A percentile compares a stretch with the other conserved stretches of the same genome.
phyloP scores from a whole-genome alignment of 140 eudicot species.

The Erigeron philadelphicus region DNA sequence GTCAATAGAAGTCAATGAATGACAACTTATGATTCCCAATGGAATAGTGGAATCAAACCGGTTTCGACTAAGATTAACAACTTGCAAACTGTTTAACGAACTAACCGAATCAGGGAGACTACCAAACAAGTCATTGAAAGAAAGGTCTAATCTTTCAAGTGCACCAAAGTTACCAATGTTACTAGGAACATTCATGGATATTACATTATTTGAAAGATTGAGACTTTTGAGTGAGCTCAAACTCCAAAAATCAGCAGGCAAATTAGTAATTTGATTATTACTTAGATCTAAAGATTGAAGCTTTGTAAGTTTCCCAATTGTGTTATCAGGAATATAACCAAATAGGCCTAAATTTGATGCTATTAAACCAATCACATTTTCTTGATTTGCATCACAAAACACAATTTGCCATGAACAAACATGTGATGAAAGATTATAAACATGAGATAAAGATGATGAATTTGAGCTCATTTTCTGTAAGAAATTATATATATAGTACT shows the following conservation, averaged over 20 bases:
- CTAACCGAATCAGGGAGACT: constrained; percentile 66
- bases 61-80: constrained; percentile 45
- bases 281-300: constrained; percentile 74
- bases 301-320: constrained; percentile 71
- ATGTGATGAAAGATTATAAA: constrained; percentile 37
- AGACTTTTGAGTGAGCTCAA: constrained; percentile 57
- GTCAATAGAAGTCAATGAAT: constrained; percentile 52
- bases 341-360: constrained; percentile 49
- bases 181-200: constrained; percentile 51
- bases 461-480: constrained; percentile 55
- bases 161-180: constrained; percentile 69
- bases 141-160: constrained; percentile 71
- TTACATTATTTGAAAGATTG: constrained; percentile 53
- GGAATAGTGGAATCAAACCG: constrained; percentile 55
- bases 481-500: constrained; percentile 55
- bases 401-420: constrained; percentile 71
- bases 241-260: constrained; percentile 86
- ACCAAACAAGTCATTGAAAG: constrained; percentile 53
- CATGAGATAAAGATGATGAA: constrained; percentile 32
- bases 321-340: constrained; percentile 74
- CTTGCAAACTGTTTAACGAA: constrained; percentile 49
- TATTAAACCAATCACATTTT: constrained; percentile 41
- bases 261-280: constrained; percentile 49
- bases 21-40: constrained; percentile 51
- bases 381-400: constrained; percentile 53